Conservation (phyloP, 345 rosid species). For the Excoecaria cochinchinensis region DNA sequence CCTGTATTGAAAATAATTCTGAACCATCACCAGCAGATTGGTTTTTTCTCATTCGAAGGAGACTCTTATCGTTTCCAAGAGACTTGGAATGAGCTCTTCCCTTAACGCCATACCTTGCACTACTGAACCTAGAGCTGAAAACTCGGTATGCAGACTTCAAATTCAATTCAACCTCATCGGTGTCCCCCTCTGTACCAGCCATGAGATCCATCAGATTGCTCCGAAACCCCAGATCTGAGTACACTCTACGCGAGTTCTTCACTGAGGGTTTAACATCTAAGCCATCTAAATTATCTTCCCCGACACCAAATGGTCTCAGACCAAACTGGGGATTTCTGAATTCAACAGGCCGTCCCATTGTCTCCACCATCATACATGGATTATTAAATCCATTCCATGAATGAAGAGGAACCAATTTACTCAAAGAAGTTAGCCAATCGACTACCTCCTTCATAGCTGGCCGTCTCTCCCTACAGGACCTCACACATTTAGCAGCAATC, state of each 20-base stretch:
- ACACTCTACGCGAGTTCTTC: slow-evolving; percentile 54
- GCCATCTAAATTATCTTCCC: slow-evolving; percentile 31
- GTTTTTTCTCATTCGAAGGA: slow-evolving; percentile 24
- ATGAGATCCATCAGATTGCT: slow-evolving; percentile 76
- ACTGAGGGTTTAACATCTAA: slow-evolving; percentile 31
- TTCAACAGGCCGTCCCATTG: slow-evolving; percentile 72
- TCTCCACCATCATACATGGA: slow-evolving; percentile 98
- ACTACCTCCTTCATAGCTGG: slow-evolving; percentile 89
- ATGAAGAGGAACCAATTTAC: slow-evolving; percentile 74
- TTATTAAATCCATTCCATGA: slow-evolving; percentile 90
- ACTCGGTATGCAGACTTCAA: slow-evolving; percentile 25
- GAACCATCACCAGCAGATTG: slow-evolving; percentile 39
- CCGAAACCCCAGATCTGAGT: slow-evolving; percentile 71
- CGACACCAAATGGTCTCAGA: slow-evolving; percentile 21
- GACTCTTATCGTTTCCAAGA: slow-evolving; percentile 18
- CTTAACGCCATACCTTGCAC: slow-evolving; percentile 32
- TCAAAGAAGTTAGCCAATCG: slow-evolving; percentile 66
- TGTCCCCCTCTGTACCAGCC: slow-evolving; percentile 45
- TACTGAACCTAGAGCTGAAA: slow-evolving; percentile 42
- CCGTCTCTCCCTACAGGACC: slow-evolving; percentile 93
- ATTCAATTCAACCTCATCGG: slow-evolving; percentile 18
- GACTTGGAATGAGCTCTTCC: slow-evolving; percentile 27
- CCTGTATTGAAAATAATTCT: slow-evolving; percentile 26
- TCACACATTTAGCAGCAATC: slow-evolving; percentile 88
- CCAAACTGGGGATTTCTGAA: slow-evolving; percentile 29